phyloP scores from a whole-genome alignment of 345 rosid species.

The Abelmoschus esculentus region DNA sequence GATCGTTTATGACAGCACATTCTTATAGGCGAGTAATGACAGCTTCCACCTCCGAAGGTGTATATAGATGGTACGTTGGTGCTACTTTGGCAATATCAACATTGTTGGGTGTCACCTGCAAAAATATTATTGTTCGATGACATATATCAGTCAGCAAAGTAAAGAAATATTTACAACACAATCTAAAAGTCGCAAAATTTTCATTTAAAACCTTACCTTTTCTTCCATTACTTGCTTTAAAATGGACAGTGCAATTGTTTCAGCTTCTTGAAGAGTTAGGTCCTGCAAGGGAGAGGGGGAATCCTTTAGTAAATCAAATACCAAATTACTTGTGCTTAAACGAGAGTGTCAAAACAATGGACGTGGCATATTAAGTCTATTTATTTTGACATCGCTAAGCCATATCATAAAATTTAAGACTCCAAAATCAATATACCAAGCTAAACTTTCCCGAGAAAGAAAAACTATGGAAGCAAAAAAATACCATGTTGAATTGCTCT shows the following conservation, averaged over 20 bases:
- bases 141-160: neutral
- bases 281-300: conserved; percentile 35
- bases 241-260: conserved; percentile 83
- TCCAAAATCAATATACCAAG: neutral
- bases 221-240: conserved; percentile 99
- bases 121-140: neutral
- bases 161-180: neutral
- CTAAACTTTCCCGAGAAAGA: neutral
- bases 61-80: conserved; percentile 78
- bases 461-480: neutral
- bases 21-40: conserved; percentile 73
- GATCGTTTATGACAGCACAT: neutral
- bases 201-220: conserved; percentile 41
- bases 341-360: neutral
- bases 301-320: neutral
- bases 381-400: neutral
- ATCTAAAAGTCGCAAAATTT: neutral
- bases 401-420: neutral
- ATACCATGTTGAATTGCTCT: conserved; percentile 91
- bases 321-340: neutral
- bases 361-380: neutral
- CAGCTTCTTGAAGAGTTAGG: conserved; percentile 76
- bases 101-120: conserved; percentile 88
- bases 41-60: conserved; percentile 89
- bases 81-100: conserved; percentile 91